Percentiles rank a stretch among this genome's conserved stretches.
Evolutionary conservation across 116 monocot genomes (phyloP).

Genomic region (Posidonia oceanica): DNA sequence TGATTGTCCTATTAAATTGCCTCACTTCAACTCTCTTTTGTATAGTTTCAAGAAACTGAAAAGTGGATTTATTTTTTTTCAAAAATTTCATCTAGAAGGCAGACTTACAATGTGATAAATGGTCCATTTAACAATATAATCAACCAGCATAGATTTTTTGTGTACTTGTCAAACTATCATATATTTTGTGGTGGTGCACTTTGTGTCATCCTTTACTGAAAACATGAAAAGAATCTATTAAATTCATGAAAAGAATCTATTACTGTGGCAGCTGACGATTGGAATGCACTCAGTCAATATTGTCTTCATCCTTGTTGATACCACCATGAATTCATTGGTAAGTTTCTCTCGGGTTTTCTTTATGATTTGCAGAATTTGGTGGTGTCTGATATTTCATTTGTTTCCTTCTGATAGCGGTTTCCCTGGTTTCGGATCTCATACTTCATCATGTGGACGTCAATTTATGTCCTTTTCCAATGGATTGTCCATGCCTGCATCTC

Average conservation of each 20-base stretch:
- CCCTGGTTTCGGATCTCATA: slow-evolving; percentile 87
- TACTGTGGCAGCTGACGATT: slow-evolving; percentile 44
- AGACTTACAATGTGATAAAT: too few relatives aligned
- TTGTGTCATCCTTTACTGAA: not conserved
- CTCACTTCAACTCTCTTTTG: too few relatives aligned
- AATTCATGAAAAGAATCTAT: not conserved
- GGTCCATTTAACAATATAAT: too few relatives aligned
- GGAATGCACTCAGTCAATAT: slow-evolving; percentile 91
- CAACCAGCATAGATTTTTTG: too few relatives aligned
- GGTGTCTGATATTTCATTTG: not conserved
- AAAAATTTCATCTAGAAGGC: too few relatives aligned
- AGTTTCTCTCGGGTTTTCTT: slow-evolving; percentile 8
- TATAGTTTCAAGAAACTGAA: too few relatives aligned
- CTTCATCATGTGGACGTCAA: slow-evolving; percentile 76
- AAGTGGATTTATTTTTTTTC: too few relatives aligned
- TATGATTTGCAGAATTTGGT: not conserved
- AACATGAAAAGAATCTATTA: not conserved
- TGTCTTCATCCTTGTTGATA: slow-evolving; percentile 69
- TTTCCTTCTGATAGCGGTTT: slow-evolving; percentile 34
- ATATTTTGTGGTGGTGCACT: not conserved
- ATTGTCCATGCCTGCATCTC: slow-evolving; percentile 57
- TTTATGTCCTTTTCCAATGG: slow-evolving; percentile 86
- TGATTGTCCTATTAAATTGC: too few relatives aligned
- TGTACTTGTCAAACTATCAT: too few relatives aligned
- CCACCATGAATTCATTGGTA: slow-evolving; percentile 76